A percentile compares a stretch with the other conserved stretches of the same genome.
Conservation (phyloP, 768 basidiomycete species). For the Filobasidium floriforme region DNA sequence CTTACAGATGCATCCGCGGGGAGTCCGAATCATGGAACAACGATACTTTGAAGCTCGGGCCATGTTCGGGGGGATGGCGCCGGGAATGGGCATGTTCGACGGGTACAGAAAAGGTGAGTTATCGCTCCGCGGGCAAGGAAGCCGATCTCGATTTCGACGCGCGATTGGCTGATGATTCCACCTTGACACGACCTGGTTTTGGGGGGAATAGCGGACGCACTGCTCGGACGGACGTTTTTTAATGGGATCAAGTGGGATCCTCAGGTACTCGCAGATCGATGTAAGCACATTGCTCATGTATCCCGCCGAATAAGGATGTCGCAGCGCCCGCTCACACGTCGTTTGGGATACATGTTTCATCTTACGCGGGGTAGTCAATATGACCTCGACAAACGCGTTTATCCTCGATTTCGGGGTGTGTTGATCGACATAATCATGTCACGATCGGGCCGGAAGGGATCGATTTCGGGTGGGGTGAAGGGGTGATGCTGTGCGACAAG, state of each 20-base stretch:
- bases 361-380: background rate
- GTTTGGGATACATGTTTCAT: too few species aligned
- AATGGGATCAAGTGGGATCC: conserved; percentile 23
- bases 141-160: background rate
- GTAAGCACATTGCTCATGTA: conserved; percentile 9
- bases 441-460: background rate
- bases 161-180: background rate
- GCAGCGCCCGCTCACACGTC: too few species aligned
- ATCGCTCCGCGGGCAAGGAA: background rate
- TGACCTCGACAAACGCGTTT: conserved; percentile 8
- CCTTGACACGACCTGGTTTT: background rate
- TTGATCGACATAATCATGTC: background rate
- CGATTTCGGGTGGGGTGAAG: background rate
- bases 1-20: background rate
- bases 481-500: too few species aligned
- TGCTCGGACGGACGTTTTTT: conserved; percentile 23
- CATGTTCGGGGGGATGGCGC: conserved; percentile 24
- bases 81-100: conserved; percentile 24
- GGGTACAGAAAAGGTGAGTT: conserved; percentile 25
- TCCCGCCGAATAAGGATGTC: too few species aligned
- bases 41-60: conserved; percentile 27
- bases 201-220: conserved; percentile 19
- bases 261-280: conserved; percentile 14
- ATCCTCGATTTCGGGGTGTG: conserved; percentile 14
- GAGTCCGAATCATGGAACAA: conserved; percentile 24